Evolutionary conservation across 345 rosid species (phyloP), one percentile per base, ranked within the genome.

Genomic region (Linum trigynum): DNA sequence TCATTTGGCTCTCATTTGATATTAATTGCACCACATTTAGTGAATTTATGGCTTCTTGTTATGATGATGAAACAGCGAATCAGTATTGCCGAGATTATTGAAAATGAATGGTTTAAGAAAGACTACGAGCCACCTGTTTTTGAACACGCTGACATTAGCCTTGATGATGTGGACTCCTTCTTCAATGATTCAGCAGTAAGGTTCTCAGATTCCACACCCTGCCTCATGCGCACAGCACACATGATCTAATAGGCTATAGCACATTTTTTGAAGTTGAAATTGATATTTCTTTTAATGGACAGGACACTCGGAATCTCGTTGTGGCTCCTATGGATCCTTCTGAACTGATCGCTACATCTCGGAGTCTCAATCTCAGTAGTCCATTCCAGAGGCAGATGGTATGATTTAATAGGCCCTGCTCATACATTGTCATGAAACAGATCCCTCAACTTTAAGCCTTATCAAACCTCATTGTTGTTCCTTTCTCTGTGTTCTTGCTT

Each of bases 361-460:
- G 84, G 76, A 92, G 99, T 73, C 97, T 95, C 74, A 95, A 95
- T 83, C 97, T 95, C 45, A 71, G 96, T 70, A 72, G 82, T 59
- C 91, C 91, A 61, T 95, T 95, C 66, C 96, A 95, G 81, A 95
- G 91, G 79, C 91, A 87, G 83, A 87, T 87, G 97, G 99, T 88
- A 82, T 56, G 78, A 62, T 48, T 41, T 43, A 3, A 3, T 10
- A 56, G 32, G 32, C 32, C 32, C 32, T 23, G 32, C 32, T 23
- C 32, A 23, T 23, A 23, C 32, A 23, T 23, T 23, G 32, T 23
- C 32, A 23, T 23, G 32, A 23, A 23, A 23, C 32, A 23, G 32
- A 23, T 23, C 32, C 32, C 32, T 23, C 32, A 23, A 23, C 32
- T 23, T 23, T 23, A 23, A 23, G 32, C 32, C 32, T 0, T 23